Base-by-base conservation (phyloP, 2,329 filamentous ascomycete species). In the Verticillium alfalfae region DNA sequence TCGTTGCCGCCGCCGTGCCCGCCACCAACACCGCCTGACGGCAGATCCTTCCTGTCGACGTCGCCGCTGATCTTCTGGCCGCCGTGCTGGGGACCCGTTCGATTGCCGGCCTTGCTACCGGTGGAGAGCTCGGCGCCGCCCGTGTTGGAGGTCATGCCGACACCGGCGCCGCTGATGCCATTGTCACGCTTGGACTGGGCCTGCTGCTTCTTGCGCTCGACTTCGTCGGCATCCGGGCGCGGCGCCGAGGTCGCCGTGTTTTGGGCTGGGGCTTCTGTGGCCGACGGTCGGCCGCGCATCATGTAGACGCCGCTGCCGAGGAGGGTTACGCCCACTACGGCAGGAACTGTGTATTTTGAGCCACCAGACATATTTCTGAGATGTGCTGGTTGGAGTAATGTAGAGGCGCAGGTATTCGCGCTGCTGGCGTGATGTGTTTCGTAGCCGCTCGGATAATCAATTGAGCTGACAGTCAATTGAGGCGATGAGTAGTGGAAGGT, bases 1-100 rank as follows among this genome's bases (percentile, higher is more conserved):
- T 68, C 49, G 26, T 69, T 70, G 5, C 71, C 74, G 1, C 52
- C 69, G 1, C 73, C 73, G 5, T 63, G 60, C 2, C 73, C 73
- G 1, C 73, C 73, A 0, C 73, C 73, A 1, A 73, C 68, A 6
- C 71, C 70, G 1, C 73, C 73, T 1, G 70, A 67, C 5, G 73
- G 73, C 0, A 76, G 67, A 62, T 73, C 67, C n/a, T 74, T 72
- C 31, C 57, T 22, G 8, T 62, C 5, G 72, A 68, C 2, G 67
- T 67, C 45, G 9, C 9, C 9, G 38, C 58, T 58, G 7, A 60
- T 57, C 2, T 68, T 70, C n/a, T 65, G 34, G 6, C 67, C 64
- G 6, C 60, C 67, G 36, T 65, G 65, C 5, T 67, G 54, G 1
- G 66, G 63, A 62, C 69, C 65, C 22, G 56, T 58, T 31, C 58